Evolutionary conservation across 768 basidiomycete genomes (phyloP).

Genomic region (Amanita subjunquillea): DNA sequence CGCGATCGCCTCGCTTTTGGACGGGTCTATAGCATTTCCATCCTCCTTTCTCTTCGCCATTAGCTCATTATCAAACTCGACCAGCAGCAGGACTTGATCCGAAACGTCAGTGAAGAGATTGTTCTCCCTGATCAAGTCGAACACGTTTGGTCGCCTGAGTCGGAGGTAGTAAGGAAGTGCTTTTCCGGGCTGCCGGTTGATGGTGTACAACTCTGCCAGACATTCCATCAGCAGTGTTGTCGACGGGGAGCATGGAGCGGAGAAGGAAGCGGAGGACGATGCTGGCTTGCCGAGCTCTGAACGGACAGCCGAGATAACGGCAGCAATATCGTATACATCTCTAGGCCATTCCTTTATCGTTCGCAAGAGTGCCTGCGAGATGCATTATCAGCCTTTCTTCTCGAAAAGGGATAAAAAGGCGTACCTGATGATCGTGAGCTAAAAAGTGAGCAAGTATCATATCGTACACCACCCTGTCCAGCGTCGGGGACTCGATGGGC

Average conservation of each 20-base stretch:
- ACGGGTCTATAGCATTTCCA: slow-evolving; percentile 26
- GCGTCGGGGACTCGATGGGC: slow-evolving; percentile 71
- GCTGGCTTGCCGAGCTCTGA: slow-evolving; percentile 63
- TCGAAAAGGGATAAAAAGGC: slow-evolving; percentile 7
- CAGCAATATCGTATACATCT: slow-evolving; percentile 80
- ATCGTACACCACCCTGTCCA: slow-evolving; percentile 84
- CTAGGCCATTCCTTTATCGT: slow-evolving; percentile 86
- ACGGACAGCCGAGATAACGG: slow-evolving; percentile 84
- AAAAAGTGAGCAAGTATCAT: slow-evolving; percentile 89
- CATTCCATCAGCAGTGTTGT: slow-evolving; percentile 78
- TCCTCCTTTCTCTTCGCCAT: slow-evolving; percentile 45
- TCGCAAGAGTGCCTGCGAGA: slow-evolving; percentile 52
- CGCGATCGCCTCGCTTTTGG: slow-evolving; percentile 69
- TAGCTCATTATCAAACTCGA: slow-evolving; percentile 91
- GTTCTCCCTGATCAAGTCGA: slow-evolving; percentile 87
- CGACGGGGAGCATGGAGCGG: slow-evolving; percentile 30
- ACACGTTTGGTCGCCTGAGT: slow-evolving; percentile 80
- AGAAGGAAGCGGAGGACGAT: slow-evolving; percentile 35
- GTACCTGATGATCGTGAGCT: slow-evolving; percentile 62
- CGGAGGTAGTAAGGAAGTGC: slow-evolving; percentile 87
- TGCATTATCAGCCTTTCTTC: neutral
- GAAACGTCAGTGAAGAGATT: slow-evolving; percentile 93
- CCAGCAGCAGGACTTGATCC: slow-evolving; percentile 84
- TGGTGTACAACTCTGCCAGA: slow-evolving; percentile 83
- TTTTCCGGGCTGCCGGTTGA: slow-evolving; percentile 88